Evolutionary conservation across 2,329 filamentous ascomycete genomes (phyloP).

Genomic region (Fusarium goolgardi): DNA sequence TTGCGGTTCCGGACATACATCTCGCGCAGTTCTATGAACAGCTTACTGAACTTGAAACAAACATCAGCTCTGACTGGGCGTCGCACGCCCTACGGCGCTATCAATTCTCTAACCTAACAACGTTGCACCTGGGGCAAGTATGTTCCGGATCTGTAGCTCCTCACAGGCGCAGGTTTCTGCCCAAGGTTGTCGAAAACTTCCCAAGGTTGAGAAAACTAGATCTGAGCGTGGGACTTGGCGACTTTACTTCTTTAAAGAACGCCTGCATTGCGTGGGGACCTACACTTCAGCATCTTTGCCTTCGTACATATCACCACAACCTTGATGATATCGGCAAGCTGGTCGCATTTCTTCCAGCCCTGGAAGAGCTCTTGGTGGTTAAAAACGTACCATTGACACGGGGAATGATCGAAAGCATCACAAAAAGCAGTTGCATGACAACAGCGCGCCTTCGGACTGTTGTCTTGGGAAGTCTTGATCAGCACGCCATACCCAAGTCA

Average conservation of each 20-base stretch:
- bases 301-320: neutral
- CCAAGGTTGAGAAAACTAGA: neutral
- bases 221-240: neutral
- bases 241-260: neutral
- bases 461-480: neutral
- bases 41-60: neutral
- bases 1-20: neutral
- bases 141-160: rapidly evolving
- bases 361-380: neutral
- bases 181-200: neutral
- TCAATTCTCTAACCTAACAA: neutral
- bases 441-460: neutral
- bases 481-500: rapidly evolving
- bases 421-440: no score
- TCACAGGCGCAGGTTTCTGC: neutral
- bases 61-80: neutral
- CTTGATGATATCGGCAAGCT: neutral
- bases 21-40: neutral
- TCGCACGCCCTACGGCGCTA: neutral
- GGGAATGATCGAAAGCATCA: neutral
- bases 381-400: neutral
- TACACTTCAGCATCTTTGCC: conserved; percentile 10
- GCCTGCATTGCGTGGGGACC: conserved; percentile 21
- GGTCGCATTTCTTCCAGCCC: neutral
- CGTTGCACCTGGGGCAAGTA: no score